Evolutionary conservation across 768 basidiomycete species (phyloP), one percentile per base, ranked within the genome.

Genomic region (Serendipita sp.): DNA sequence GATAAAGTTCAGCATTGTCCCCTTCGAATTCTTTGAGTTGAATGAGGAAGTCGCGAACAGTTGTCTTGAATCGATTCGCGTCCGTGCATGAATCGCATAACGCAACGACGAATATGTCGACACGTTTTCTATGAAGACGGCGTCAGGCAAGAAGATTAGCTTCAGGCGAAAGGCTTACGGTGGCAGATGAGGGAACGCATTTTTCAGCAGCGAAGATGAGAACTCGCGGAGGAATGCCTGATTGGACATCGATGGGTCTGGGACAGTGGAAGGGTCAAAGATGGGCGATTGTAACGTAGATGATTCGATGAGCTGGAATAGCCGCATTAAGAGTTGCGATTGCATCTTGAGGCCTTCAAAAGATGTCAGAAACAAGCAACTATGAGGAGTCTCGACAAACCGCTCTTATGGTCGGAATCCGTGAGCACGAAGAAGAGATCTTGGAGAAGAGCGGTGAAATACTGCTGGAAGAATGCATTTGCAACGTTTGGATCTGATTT

Each of bases 11-110:
- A 7, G 92, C 76, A 81, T 89, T 76, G 65, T 80, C 79, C 3
- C 86, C 89, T 3, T 91, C 92, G 76, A 96, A 98, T 74, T 98
- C 96, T 72, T 96, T 96, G 65, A 99, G 82, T 68, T 93, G 89
- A 68, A 99, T 91, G 62, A 99, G 82, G 85, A 98, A 99, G 74
- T 98, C 96, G 63, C 95, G 89, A 53, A 97, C 78, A 16, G 88
- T 85, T 67, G 90, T 77, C 76, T 98, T 97, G 85, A 98, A 99
- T 66, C 86, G 82, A 68, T 85, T 87, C 73, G 85, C 82, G 68
- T 91, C 88, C 69, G 77, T 83, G 69, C 90, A 81, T 70, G 81
- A 81, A 70, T 89, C 86, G 62, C 81, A 78, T 61, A 91, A 74
- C 60, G 80, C 80, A 30, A 76, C 74, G 45, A 89, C 79, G 68